These are phyloP conservation scores for Tillandsia fasciculata DNA, from an alignment of 176 grass and related monocot genomes.

Conservation along the genomic window DNA sequence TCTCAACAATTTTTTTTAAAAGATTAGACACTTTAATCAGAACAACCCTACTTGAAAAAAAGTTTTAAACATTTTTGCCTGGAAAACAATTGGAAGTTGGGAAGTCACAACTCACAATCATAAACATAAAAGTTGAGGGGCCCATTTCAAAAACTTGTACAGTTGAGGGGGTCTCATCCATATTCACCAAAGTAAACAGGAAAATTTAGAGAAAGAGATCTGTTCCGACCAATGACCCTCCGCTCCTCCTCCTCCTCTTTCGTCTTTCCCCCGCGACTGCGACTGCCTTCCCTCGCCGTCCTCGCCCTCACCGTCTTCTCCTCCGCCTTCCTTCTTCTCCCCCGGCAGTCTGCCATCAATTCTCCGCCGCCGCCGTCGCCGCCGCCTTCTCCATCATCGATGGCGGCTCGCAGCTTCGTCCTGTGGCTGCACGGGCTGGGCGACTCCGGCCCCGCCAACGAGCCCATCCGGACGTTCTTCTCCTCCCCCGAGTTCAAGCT, in stretches of 20 bases:
- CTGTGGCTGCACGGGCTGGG: constrained; percentile 88
- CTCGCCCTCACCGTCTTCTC: constrained; percentile 37
- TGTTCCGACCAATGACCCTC: not conserved
- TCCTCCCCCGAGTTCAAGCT: constrained; percentile 55
- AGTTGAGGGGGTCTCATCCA: not conserved
- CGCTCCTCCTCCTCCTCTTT: not conserved
- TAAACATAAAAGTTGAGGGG: too few species aligned
- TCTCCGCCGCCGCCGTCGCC: constrained; percentile 1
- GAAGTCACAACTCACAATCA: too few species aligned
- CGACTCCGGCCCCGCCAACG: constrained; percentile 85
- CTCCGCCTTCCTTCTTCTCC: constrained; percentile 24
- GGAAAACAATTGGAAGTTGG: too few species aligned
- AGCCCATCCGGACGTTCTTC: constrained; percentile 79
- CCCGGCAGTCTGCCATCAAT: not conserved
- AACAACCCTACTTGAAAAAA: too few species aligned
- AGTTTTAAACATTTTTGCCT: too few species aligned
- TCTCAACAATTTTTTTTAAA: too few species aligned
- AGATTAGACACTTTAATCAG: too few species aligned
- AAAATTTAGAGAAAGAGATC: not conserved
- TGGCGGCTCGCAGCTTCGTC: constrained; percentile 56
- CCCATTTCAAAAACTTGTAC: too few species aligned
- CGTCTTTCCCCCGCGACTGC: constrained; percentile 24
- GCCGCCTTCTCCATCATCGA: constrained; percentile 16
- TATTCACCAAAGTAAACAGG: not conserved
- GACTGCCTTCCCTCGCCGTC: constrained; percentile 19